Percentiles rank a stretch among this genome's conserved stretches.
Conservation (phyloP, 306 rosid species). For the Dalbergia oliveri region DNA sequence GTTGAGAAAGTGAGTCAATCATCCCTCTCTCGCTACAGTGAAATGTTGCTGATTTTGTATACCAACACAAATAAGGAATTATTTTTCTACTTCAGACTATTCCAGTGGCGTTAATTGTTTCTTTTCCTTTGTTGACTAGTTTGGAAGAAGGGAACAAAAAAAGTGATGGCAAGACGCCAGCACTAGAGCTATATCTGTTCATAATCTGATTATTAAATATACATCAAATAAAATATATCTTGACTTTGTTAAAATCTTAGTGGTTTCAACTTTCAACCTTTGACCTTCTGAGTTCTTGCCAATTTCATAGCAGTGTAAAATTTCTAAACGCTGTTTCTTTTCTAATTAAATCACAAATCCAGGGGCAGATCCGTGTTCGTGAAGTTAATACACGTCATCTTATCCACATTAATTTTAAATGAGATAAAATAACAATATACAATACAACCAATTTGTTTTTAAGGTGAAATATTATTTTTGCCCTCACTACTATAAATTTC, state of each 20-base stretch:
- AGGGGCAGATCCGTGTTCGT: no score
- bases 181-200: not conserved
- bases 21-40: slow-evolving; percentile 14
- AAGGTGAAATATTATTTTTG: no score
- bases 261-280: slow-evolving; percentile 8
- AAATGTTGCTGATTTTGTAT: slow-evolving; percentile 31
- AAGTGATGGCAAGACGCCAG: slow-evolving; percentile 9
- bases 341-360: not conserved
- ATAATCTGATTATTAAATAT: slow-evolving; percentile 2
- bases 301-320: not conserved
- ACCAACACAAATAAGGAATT: slow-evolving; percentile 13
- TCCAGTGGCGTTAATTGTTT: not conserved
- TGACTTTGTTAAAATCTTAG: slow-evolving; percentile 12
- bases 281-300: not conserved
- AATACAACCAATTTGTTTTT: no score
- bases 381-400: no score
- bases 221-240: not conserved
- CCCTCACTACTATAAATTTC: no score
- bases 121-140: not conserved
- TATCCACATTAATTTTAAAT: no score
- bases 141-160: slow-evolving; percentile 16
- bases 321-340: not conserved
- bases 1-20: slow-evolving; percentile 32
- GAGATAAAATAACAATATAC: no score
- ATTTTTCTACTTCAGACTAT: slow-evolving; percentile 5